phyloP scores from a whole-genome alignment of 495 filamentous ascomycete species.

The Jackrogersella multiformis region DNA sequence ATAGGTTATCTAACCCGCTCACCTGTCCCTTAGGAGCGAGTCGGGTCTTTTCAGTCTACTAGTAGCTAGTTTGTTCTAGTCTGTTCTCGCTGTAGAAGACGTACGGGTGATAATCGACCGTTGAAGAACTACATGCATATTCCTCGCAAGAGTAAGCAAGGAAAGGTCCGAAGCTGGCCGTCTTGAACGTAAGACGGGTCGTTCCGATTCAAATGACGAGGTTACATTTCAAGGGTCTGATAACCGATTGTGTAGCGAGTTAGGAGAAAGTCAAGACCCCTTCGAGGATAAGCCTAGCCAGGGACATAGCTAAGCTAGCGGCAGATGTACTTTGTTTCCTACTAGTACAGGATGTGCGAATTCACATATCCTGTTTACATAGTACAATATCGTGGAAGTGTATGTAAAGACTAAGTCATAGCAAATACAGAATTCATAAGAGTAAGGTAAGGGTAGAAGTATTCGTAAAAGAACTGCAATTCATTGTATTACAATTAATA shows the following conservation, averaged over 20 bases:
- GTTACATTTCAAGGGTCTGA: conserved; percentile 25
- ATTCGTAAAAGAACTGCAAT: conserved; percentile 25
- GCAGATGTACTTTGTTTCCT: background rate
- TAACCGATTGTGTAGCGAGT: conserved; percentile 16
- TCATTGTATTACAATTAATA: conserved; percentile 46
- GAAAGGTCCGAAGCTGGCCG: conserved; percentile 15
- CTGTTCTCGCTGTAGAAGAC: background rate
- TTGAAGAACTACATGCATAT: conserved; percentile 2
- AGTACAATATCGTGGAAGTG: background rate
- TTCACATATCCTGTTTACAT: background rate
- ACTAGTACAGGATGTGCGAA: background rate
- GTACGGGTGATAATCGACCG: background rate
- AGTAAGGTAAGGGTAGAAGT: background rate
- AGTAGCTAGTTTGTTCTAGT: background rate
- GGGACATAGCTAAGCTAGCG: background rate
- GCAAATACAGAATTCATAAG: background rate
- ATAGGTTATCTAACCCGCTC: background rate
- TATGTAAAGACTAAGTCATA: background rate
- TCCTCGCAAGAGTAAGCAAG: conserved; percentile 30
- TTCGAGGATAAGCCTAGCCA: background rate
- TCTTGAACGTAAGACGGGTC: conserved; percentile 20
- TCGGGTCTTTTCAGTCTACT: background rate
- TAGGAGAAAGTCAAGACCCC: conserved; percentile 2
- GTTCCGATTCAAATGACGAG: conserved; percentile 24
- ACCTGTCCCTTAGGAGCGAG: background rate